Evolutionary conservation across 768 basidiomycete genomes (phyloP), one percentile per base, ranked within the genome.

Genomic region (Favolaschia claudopus): DNA sequence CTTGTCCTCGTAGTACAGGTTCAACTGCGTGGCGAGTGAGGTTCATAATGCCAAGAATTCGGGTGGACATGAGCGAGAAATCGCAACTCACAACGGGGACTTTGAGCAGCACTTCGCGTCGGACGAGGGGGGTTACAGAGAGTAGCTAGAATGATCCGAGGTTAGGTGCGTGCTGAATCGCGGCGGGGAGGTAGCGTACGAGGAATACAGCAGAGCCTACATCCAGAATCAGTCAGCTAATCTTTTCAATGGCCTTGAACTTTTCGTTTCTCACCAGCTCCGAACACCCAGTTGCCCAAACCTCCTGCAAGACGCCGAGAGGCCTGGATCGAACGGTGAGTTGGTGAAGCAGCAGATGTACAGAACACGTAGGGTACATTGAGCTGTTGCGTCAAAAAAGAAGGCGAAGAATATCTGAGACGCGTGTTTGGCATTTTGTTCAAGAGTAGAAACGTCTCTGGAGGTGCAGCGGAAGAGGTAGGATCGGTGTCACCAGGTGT

Each of bases 111-210:
- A 94, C 69, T 69, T 86, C 89, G 37, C 87, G 86, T 76, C 85
- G 89, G 63, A 95, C 89, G 38, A 93, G 80, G n/a, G 93, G 93
- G 1, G 92, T 93, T 44, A 91, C 90, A 7, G 92, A 93, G 48
- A 93, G 81, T 32, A 93, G 63, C 89, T 92, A 68, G 34, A 55
- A 47, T 45, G 44, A 56, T 55, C 52, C 48, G 47, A 45, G 62
- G 32, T 59, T 12, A 58, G 53, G 17, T 10, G 40, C 17, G 54
- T 20, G 25, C 20, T 54, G 32, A 37, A 47, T 22, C 51, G 38
- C 22, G 50, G 47, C n/a, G n/a, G 17, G 36, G 33, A 62, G 10
- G 54, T 12, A 38, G 77, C 85, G 62, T 72, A 93, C 92, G 69
- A 91, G 81, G 69, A 92, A 74, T 44, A 82, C 89, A 46, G 85